phyloP scores from a whole-genome alignment of 345 rosid genomes.

The rapeseed (Brassica napus) region DNA sequence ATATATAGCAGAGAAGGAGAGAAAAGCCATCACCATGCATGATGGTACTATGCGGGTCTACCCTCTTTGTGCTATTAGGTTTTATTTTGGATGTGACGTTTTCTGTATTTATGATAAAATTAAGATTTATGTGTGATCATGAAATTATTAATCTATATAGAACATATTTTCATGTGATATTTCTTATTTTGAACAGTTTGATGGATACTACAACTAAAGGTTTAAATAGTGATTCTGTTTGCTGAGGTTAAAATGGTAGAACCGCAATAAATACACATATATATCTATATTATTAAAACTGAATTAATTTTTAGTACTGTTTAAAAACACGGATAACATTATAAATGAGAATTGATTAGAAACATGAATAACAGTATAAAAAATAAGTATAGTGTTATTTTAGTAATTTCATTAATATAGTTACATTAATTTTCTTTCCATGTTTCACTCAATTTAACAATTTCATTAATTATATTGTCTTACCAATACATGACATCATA shows the following conservation, averaged over 20 bases:
- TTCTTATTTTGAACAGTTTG: conserved; percentile 34
- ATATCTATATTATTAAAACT: background rate
- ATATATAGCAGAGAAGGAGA: background rate
- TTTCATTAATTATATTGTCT: too few relatives aligned
- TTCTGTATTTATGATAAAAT: conserved; percentile 12
- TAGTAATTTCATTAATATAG: too few relatives aligned
- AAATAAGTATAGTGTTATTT: too few relatives aligned
- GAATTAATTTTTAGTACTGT: too few relatives aligned
- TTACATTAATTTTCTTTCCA: too few relatives aligned
- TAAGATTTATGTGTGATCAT: conserved; percentile 26
- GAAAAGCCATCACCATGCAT: background rate
- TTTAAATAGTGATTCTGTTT: conserved; percentile 39
- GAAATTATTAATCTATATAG: conserved; percentile 20
- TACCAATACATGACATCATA: too few relatives aligned
- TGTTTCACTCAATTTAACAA: too few relatives aligned
- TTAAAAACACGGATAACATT: too few relatives aligned
- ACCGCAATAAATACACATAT: conserved; percentile 21
- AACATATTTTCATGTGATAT: conserved; percentile 36
- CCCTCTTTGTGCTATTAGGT: conserved; percentile 32
- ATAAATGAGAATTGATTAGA: too few relatives aligned
- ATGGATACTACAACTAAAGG: conserved; percentile 26
- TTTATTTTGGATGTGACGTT: conserved; percentile 42
- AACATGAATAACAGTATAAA: too few relatives aligned
- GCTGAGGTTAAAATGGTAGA: conserved; percentile 28
- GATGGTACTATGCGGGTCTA: background rate